Evolutionary conservation across 1,284 basidiomycete genomes (phyloP), one percentile per base, ranked within the genome.

Genomic region (Rhodotorula sp.): DNA sequence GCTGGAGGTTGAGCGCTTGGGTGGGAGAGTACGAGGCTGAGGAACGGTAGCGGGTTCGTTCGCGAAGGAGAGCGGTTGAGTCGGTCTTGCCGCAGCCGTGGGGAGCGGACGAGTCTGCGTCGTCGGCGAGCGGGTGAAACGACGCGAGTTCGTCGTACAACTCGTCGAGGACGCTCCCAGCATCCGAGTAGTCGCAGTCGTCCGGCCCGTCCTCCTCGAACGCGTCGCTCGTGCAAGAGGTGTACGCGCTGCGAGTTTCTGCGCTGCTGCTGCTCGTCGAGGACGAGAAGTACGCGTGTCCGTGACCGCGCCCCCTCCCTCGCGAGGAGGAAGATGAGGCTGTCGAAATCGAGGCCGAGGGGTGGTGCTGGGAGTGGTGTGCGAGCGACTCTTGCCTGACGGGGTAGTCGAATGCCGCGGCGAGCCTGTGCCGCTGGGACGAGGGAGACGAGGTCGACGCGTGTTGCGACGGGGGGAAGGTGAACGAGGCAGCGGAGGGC

Each of bases 31-130:
- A 20, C 30, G 67, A 69, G 8, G 70, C 64, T 4, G 67, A 68
- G 27, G 71, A 69, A 53, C 64, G 64, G 27, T 66, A 68, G 27
- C 70, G 66, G 29, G 66, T 63, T 5, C 70, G 66, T 52, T 70
- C 68, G 32, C 68, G 64, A 2, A 66, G 49, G 7, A 57, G 44
- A 11, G 58, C 30, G 9, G 54, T 15, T 55, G 62, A 64, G 47
- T 66, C 56, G 47, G 61, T 17, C 3, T n/a, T 44, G 51, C 7
- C 32, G 47, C 15, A 49, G 11, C n/a, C 48, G 30, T 15, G 52
- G 32, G n/a, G 29, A 44, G 66, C 46, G 10, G 61, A 53, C 22
- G 57, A 54, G 34, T 46, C 32, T 8, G 6, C 39, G 49, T 24
- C 20, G 36, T 10, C n/a, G 30, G 19, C 24, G 59, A 39, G 47